A percentile compares a stretch with the other conserved stretches of the same genome.
Evolutionary conservation across 495 filamentous ascomycete genomes (phyloP).

Genomic region (Friedmanniomyces endolithicus): DNA sequence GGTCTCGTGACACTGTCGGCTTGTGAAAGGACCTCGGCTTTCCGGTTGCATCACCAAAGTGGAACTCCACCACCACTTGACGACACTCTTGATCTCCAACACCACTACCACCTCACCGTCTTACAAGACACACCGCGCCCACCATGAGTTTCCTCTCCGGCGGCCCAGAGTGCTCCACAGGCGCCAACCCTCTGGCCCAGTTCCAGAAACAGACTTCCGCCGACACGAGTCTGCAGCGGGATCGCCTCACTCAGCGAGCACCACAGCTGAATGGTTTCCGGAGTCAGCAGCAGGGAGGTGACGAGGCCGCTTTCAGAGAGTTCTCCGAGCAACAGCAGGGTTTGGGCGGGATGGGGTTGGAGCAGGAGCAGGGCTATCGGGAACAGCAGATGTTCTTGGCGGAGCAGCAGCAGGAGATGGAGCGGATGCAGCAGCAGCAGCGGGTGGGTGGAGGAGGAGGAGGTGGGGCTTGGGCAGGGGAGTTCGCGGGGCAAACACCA

Average conservation of each 20-base stretch:
- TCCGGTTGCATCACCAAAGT: constrained; percentile 1
- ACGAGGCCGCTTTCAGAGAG: constrained; percentile 17
- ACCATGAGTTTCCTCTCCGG: constrained; percentile 74
- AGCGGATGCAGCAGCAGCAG: constrained; percentile 25
- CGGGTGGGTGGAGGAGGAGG: constrained; percentile 28
- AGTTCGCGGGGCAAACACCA: constrained; percentile 61
- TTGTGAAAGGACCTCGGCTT: neutral
- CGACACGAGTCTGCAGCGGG: constrained; percentile 86
- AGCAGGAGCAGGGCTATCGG: neutral
- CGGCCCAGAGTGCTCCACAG: constrained; percentile 94
- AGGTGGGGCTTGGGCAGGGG: constrained; percentile 32
- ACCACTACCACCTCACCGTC: too few relatives aligned
- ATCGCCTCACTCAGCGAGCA: constrained; percentile 43
- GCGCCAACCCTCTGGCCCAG: constrained; percentile 88
- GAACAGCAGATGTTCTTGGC: constrained; percentile 28
- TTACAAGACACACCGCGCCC: neutral
- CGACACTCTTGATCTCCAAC: neutral
- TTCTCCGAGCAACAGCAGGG: constrained; percentile 12
- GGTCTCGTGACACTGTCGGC: too few relatives aligned
- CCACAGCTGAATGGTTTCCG: constrained; percentile 14
- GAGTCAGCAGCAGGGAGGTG: constrained; percentile 2
- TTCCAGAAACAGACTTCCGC: constrained; percentile 90
- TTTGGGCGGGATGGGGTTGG: neutral
- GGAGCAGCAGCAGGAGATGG: constrained; percentile 48
- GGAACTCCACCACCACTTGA: neutral